Base-by-base conservation (phyloP, 2,329 filamentous ascomycete species). In the Rasamsonia emersonii region DNA sequence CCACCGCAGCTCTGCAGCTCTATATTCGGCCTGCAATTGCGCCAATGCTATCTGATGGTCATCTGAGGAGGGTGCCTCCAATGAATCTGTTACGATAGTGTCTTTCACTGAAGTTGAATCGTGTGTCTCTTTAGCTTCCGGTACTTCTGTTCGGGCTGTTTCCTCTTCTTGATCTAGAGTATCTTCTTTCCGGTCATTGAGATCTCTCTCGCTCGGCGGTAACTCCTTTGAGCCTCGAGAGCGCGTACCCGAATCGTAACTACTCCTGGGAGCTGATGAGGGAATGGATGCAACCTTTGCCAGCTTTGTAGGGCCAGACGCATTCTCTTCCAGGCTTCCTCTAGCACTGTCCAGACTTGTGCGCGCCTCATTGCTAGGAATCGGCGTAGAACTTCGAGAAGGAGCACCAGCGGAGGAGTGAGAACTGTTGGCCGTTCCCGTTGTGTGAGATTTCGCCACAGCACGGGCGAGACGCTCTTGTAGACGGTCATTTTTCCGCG, bases 401-500 rank as follows among this genome's bases (percentile, higher is more conserved):
- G 67, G 58, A 14, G 64, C 46, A 18, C 64, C 35, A 23, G 33
- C 67, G 28, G 68, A 70, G 5, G 67, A 64, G 20, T 16, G 70
- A 58, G 40, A 62, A 58, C 34, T 59, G 65, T 14, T 59, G 18
- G 65, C 51, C 33, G 64, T 67, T 23, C 59, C 54, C 2, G 64
- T 54, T n/a, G 67, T 62, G 36, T 70, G 73, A 50, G 82, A 85
- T 37, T 80, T 80, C 3, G 80, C 85, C 48, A 95, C 76, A 18
- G 88, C 91, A 51, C 85, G 84, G 18, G 89, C 89, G 38, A 98
- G 70, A 40, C 86, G 75, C 54, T 94, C 88, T 53, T 95, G 88
- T 25, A 98, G 67, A 32, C 86, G 77, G 47, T 93, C 86, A 59
- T 86, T 91, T 39, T 73, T 66, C 43, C 76, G 73, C 40, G 69